Conservation (phyloP, 2,329 filamentous ascomycete species). For the Diplodia intermedia region DNA sequence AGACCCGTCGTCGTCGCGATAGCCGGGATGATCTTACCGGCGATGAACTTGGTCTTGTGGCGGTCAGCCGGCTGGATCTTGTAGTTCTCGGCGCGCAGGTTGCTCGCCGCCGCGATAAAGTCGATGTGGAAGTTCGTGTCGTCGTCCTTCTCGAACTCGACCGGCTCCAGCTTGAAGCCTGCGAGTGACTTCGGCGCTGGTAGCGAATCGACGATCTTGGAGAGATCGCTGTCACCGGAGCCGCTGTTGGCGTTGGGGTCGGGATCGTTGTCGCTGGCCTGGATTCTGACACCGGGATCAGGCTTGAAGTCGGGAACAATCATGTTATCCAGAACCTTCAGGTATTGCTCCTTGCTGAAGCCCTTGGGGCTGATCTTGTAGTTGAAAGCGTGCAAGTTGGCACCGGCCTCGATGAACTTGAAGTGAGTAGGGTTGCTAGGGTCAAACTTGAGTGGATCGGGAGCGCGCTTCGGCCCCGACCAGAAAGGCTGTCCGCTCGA, state of each 20-base stretch:
- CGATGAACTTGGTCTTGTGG: conserved; percentile 99
- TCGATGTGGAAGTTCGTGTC: conserved; percentile 98
- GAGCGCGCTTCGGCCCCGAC: conserved; percentile 97
- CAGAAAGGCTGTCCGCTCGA: conserved; percentile 92
- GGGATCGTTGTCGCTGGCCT: conserved; percentile 92
- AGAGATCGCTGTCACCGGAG: conserved; percentile 74
- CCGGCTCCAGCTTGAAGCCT: conserved; percentile 86
- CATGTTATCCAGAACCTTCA: conserved; percentile 84
- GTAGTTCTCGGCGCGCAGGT: conserved; percentile 96
- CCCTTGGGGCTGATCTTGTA: conserved; percentile 92
- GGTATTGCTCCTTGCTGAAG: conserved; percentile 72
- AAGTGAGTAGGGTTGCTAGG: conserved; percentile 84
- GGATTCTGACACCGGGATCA: conserved; percentile 91
- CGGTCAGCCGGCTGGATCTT: conserved; percentile 91
- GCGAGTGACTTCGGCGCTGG: conserved; percentile 81
- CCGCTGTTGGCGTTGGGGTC: conserved; percentile 77
- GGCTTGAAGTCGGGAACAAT: conserved; percentile 96
- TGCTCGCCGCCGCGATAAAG: conserved; percentile 97
- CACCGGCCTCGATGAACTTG: conserved; percentile 83
- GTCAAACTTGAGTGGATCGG: conserved; percentile 89
- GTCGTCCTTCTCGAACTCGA: conserved; percentile 99
- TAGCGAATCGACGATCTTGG: conserved; percentile 73
- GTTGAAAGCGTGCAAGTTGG: conserved; percentile 96
- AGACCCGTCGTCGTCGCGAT: conserved; percentile 97
- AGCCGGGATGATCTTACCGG: conserved; percentile 98